A percentile compares a stretch with the other conserved stretches of the same genome.
phyloP scores from a whole-genome alignment of 768 basidiomycete genomes.

The Psilocybe subaeruginosa region DNA sequence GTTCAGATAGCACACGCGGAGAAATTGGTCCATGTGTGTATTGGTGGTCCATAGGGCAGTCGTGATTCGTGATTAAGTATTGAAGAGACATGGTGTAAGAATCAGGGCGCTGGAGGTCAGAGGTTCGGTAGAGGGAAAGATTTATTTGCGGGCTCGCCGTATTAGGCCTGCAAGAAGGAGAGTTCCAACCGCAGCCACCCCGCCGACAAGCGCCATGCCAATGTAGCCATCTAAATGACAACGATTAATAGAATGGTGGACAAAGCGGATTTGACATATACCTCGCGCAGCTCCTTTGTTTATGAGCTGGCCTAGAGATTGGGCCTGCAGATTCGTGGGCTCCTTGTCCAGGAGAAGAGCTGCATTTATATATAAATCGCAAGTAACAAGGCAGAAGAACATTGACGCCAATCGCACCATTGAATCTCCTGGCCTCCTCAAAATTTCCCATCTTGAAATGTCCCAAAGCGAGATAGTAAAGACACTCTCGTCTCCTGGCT shows the following conservation, averaged over 20 bases:
- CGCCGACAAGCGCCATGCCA: conserved; percentile 94
- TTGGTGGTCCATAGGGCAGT: neutral
- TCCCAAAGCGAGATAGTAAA: conserved; percentile 95
- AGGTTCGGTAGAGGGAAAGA: neutral
- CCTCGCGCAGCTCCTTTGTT: conserved; percentile 85
- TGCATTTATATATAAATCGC: conserved; percentile 29
- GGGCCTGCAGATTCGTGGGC: conserved; percentile 91
- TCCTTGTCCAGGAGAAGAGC: conserved; percentile 89
- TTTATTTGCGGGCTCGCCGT: conserved; percentile 78
- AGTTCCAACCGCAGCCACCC: conserved; percentile 84
- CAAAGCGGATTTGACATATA: conserved; percentile 31
- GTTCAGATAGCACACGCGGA: neutral
- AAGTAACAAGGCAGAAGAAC: neutral
- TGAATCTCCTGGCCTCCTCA: conserved; percentile 90
- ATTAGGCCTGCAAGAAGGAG: conserved; percentile 74
- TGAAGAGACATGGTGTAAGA: neutral
- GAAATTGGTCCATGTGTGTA: conserved; percentile 4
- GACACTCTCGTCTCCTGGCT: conserved; percentile 85
- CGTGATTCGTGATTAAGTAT: neutral
- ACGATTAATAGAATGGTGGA: neutral
- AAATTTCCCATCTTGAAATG: conserved; percentile 97
- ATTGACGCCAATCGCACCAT: conserved; percentile 60
- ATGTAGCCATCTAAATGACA: conserved; percentile 86
- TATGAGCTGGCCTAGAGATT: conserved; percentile 83
- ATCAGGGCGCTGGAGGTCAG: conserved; percentile 10